phyloP scores from a whole-genome alignment of 2,329 filamentous ascomycete species.

The Colletotrichum sublineola region DNA sequence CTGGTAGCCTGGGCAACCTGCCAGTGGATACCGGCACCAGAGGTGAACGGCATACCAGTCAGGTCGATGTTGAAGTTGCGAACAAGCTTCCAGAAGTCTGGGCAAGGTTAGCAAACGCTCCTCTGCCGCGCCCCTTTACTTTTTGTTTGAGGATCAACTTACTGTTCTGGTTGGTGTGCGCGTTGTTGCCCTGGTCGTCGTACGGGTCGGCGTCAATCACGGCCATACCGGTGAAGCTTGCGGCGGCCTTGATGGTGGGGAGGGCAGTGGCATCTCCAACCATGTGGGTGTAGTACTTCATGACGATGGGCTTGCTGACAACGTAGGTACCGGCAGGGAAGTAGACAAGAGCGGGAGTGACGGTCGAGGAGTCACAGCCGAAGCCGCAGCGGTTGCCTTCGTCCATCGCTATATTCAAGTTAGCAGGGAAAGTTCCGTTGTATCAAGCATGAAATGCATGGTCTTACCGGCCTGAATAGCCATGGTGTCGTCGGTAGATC shows the following conservation, averaged over 20 bases:
- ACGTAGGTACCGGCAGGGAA: constrained; percentile 91
- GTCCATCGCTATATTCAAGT: constrained; percentile 66
- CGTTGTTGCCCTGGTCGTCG: constrained; percentile 74
- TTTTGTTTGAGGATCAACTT: not conserved
- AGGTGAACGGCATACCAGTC: constrained; percentile 70
- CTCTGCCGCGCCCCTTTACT: too few relatives aligned
- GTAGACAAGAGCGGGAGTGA: constrained; percentile 88
- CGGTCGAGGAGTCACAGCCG: constrained; percentile 86
- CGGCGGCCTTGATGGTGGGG: constrained; percentile 81
- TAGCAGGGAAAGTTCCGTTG: not conserved
- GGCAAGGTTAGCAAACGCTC: constrained; percentile 49
- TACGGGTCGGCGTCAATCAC: constrained; percentile 93
- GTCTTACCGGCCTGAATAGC: constrained; percentile 80
- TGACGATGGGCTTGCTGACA: constrained; percentile 82
- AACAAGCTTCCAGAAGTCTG: constrained; percentile 82
- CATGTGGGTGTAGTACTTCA: constrained; percentile 94
- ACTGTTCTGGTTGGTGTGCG: constrained; percentile 80
- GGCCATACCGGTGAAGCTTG: constrained; percentile 85
- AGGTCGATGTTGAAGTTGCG: constrained; percentile 87
- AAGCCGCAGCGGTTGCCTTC: constrained; percentile 84
- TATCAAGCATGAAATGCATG: too few relatives aligned
- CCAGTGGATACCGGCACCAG: constrained; percentile 83
- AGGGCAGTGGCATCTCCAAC: constrained; percentile 81
- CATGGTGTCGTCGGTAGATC: constrained; percentile 82
- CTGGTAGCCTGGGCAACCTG: constrained; percentile 87